Conservation (phyloP, 139 green algal species). For the Micractinium conductrix region DNA sequence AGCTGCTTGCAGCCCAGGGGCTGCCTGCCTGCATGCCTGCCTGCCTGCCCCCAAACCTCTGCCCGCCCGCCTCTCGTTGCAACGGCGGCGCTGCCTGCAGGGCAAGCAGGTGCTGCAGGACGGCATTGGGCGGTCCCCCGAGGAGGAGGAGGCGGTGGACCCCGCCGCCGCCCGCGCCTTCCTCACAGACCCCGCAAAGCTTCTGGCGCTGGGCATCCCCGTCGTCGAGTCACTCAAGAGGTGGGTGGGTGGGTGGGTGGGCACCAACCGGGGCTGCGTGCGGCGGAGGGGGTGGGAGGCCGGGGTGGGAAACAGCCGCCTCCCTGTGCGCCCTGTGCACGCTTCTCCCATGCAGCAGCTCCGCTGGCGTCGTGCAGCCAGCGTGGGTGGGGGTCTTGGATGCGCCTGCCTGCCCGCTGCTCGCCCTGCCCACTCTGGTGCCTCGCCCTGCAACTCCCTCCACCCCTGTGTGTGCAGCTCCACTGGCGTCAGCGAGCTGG, state of each 20-base stretch:
- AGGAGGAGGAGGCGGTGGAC: slow-evolving; percentile 80
- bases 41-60: no score
- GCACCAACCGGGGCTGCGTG: not conserved
- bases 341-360: no score
- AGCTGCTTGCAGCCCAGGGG: no score
- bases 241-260: not conserved
- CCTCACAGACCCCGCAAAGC: slow-evolving; percentile 60
- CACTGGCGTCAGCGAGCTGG: slow-evolving; percentile 55
- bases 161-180: slow-evolving; percentile 53
- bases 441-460: not conserved
- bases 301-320: not conserved
- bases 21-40: no score
- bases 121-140: slow-evolving; percentile 80
- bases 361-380: no score
- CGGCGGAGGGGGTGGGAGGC: not conserved
- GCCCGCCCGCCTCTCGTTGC: not conserved
- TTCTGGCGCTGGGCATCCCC: slow-evolving; percentile 63
- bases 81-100: not conserved
- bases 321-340: not conserved
- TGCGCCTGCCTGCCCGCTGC: not conserved
- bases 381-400: no score
- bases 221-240: slow-evolving; percentile 32
- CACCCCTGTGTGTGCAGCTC: slow-evolving; percentile 1
- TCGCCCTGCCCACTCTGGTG: not conserved
- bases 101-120: slow-evolving; percentile 71